Conservation (phyloP, 2,329 filamentous ascomycete species). For the Claviceps arundinis region DNA sequence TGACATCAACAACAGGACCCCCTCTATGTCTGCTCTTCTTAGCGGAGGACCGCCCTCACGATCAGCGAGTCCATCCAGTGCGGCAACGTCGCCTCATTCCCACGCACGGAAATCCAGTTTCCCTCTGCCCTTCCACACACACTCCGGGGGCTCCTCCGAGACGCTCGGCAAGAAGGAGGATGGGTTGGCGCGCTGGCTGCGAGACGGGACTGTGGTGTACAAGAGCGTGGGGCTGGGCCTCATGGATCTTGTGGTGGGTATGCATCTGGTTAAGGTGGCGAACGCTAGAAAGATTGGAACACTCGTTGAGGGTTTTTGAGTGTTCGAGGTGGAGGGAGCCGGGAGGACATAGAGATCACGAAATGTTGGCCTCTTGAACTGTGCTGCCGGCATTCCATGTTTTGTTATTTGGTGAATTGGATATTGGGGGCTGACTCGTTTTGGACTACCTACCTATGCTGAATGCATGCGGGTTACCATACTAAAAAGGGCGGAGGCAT, state of each 20-base stretch:
- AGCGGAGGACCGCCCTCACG: slow-evolving; percentile 13
- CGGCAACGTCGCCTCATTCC: slow-evolving; percentile 12
- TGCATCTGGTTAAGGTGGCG: slow-evolving; percentile 43
- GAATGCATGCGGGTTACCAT: no score
- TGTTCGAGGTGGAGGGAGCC: no score
- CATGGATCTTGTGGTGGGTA: slow-evolving; percentile 52
- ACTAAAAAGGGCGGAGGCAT: no score
- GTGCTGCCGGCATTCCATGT: no score
- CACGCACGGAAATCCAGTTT: slow-evolving; percentile 20
- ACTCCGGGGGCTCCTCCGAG: slow-evolving; percentile 15
- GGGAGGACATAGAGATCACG: not conserved
- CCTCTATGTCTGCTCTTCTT: slow-evolving; percentile 30
- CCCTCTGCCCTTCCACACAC: slow-evolving; percentile 17
- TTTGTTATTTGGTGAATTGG: no score
- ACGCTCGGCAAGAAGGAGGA: slow-evolving; percentile 31
- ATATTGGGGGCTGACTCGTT: no score
- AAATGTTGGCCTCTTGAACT: no score
- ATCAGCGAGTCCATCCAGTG: slow-evolving; percentile 19
- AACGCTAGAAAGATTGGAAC: slow-evolving; percentile 40
- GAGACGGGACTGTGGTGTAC: slow-evolving; percentile 52
- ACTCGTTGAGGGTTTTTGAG: slow-evolving; percentile 24
- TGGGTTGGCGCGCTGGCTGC: slow-evolving; percentile 41
- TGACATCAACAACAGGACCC: slow-evolving; percentile 19
- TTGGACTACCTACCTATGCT: no score
- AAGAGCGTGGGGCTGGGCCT: slow-evolving; percentile 54